Base-by-base conservation (phyloP, 176 grass and related monocot genomes). In the Bromus sterilis region DNA sequence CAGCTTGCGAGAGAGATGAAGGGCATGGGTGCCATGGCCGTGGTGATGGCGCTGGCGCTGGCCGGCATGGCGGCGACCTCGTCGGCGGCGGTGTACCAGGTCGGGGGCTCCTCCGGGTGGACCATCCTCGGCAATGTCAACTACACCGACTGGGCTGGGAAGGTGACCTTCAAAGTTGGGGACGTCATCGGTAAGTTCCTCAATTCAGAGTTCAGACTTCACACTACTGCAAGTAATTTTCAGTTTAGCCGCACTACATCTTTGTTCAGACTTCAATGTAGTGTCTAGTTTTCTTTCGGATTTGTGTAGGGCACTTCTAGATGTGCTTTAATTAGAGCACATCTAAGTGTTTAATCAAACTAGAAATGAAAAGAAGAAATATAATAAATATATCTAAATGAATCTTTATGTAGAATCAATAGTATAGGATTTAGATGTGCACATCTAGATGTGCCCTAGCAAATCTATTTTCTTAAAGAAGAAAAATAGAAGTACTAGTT, bases 41-140 rank as follows among this genome's bases (percentile, higher is more conserved):
- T 56, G 34, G 77, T 37, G 6, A 40, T 84, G 74, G 42, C 78
- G 74, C 71, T 91, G 18, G 89, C 82, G 60, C 39, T 89, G 68
- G 68, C 68, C 30, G 77, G 66, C 0, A 80, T 94, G 53, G 83
- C 44, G 21, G 65, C 75, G 32, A 81, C 77, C 24, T 87, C 83
- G 67, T 78, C 89, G 40, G 94, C 87, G 26, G 81, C 40, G 3
- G n/a, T 88, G 34, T 93, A 91, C 78, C 81, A 86, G 75, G 94
- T 91, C n/a, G 94, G 94, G 43, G 91, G 89, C 58, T 20, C 41
- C 56, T 75, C 84, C 9, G 94, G 94, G 68, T 97, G 94, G 94
- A 97, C 94, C 3, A 91, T 93, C 72, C 64, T 89, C 9, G 89
- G 86, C 83, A 93, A 87, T 77, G 21, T 87, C 36, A 91, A 94